These are phyloP conservation scores for Fusarium decemcellulare DNA, from an alignment of 2,329 filamentous ascomycete genomes.

Conservation along the genomic window DNA sequence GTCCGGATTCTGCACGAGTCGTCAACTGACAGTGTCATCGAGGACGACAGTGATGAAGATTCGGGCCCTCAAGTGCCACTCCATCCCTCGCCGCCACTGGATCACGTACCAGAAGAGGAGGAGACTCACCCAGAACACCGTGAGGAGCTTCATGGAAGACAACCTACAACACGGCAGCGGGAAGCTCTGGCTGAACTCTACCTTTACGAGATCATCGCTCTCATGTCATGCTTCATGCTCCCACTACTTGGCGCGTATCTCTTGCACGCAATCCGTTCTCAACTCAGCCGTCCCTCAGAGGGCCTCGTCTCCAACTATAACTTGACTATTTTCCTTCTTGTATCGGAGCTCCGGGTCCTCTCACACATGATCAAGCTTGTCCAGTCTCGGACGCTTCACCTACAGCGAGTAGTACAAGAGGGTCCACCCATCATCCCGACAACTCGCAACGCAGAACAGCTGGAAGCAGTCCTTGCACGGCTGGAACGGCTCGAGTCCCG, in stretches of 20 bases:
- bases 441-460: conserved; percentile 54
- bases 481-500: conserved; percentile 79
- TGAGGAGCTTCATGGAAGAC: conserved; percentile 25
- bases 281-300: conserved; percentile 87
- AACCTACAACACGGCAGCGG: conserved; percentile 45
- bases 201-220: conserved; percentile 80
- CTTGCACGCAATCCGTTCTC: conserved; percentile 83
- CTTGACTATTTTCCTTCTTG: conserved; percentile 89
- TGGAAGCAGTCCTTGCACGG: conserved; percentile 73
- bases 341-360: conserved; percentile 86
- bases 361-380: conserved; percentile 87
- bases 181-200: conserved; percentile 75
- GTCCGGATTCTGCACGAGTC: conserved; percentile 68
- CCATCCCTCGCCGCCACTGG: conserved; percentile 46
- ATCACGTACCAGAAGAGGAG: conserved; percentile 62
- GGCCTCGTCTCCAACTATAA: conserved; percentile 94
- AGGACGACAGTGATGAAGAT: conserved; percentile 62
- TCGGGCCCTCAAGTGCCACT: conserved; percentile 37
- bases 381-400: conserved; percentile 82
- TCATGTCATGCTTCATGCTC: conserved; percentile 83
- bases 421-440: conserved; percentile 59
- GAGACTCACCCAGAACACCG: conserved; percentile 36
- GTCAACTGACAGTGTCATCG: conserved; percentile 57
- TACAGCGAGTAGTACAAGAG: conserved; percentile 79
- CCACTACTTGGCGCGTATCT: conserved; percentile 87